These are phyloP conservation scores for Acacia crassicarpa DNA, from an alignment of 306 rosid species.

Conservation along the genomic window DNA sequence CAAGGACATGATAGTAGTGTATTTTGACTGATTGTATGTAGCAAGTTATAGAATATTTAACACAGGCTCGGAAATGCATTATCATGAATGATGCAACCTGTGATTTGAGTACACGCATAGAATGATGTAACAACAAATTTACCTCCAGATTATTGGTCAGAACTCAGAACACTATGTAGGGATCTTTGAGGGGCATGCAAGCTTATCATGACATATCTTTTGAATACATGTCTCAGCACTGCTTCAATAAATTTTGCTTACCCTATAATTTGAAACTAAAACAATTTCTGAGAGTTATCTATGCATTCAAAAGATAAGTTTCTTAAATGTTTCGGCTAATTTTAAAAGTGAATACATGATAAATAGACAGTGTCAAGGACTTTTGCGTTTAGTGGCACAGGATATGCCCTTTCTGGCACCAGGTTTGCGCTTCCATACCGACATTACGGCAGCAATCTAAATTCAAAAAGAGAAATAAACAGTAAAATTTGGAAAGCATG, in stretches of 20 bases:
- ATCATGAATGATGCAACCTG: not conserved
- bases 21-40: slow-evolving; percentile 3
- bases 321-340: not conserved
- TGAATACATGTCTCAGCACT: not conserved
- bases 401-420: too few species aligned
- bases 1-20: slow-evolving; percentile 26
- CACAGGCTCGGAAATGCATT: not conserved
- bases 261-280: not conserved
- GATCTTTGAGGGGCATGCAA: not conserved
- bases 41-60: not conserved
- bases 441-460: too few species aligned
- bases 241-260: not conserved
- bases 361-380: too few species aligned
- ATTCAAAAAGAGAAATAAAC: too few species aligned
- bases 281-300: not conserved
- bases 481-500: not conserved
- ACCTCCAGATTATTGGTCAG: not conserved
- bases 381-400: too few species aligned
- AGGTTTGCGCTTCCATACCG: too few species aligned
- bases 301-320: not conserved
- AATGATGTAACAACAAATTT: not conserved
- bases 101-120: not conserved
- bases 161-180: not conserved
- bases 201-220: not conserved
- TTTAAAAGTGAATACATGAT: not conserved